Evolutionary conservation across 1,284 basidiomycete species (phyloP).

Genomic region (Marasmius fiardii): DNA sequence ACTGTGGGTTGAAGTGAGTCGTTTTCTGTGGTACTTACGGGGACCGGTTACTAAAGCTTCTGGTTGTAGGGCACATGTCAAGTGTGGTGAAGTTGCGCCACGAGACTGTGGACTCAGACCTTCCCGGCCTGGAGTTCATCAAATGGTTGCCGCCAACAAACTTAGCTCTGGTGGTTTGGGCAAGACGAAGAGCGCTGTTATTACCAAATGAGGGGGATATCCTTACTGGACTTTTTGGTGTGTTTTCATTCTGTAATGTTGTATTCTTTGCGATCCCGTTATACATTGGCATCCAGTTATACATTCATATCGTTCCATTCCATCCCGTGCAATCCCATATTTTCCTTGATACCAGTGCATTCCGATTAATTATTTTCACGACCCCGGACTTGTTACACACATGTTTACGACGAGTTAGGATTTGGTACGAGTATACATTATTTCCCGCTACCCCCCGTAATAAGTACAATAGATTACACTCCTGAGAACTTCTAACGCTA

Average conservation of each 20-base stretch:
- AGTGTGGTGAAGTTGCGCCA: conserved; percentile 80
- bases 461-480: not conserved
- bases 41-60: conserved; percentile 13
- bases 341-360: not conserved
- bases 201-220: not conserved
- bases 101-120: conserved; percentile 66
- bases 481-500: no score
- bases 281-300: no score
- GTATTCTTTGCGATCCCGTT: no score
- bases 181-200: not conserved
- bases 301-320: no score
- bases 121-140: conserved; percentile 26
- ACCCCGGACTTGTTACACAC: not conserved
- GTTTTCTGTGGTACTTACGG: conserved; percentile 4
- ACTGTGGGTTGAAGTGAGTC: conserved; percentile 70
- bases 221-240: no score
- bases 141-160: conserved; percentile 6
- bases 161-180: conserved; percentile 1
- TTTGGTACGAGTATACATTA: not conserved
- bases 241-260: no score
- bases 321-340: no score
- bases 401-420: not conserved
- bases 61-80: conserved; percentile 65
- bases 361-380: not conserved
- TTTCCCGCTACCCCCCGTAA: not conserved